Base-by-base conservation (phyloP, 768 basidiomycete genomes). In the Lactifluus pinguis region DNA sequence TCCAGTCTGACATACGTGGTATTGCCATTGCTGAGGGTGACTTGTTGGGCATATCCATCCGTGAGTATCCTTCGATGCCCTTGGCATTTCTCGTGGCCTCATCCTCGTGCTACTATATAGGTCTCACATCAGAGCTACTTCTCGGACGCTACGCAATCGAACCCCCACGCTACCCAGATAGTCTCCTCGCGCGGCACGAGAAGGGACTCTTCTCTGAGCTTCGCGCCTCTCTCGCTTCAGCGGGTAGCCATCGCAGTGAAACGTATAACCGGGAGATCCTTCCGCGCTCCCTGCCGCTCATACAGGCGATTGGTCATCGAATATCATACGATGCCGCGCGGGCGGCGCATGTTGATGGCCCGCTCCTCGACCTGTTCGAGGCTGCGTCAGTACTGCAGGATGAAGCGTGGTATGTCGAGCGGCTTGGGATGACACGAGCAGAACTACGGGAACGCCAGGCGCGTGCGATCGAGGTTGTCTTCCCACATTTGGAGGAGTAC, bases 261-360 rank as follows among this genome's bases (percentile, higher is more conserved):
- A 68, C 73, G 0, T 83, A 83, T 70, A 80, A 81, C 68, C 73
- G 76, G 6, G 74, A 81, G 53, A 69, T 85, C 59, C 76, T 85
- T 55, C 84, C 83, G 6, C 79, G 80, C 67, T 79, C 82, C 10
- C 77, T 81, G 55, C 59, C 62, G 11, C 75, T 80, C 6, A 69
- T 86, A 55, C 79, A 83, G 72, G 79, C 84, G n/a, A 80, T 86
- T 44, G 84, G 85, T 4, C 82, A 85, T 66, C 79, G 83, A 15
- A 72, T 83, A 45, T 81, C 84, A 2, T 84, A 84, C 67, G 79
- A 82, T 7, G 79, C 80, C n/a, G 83, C 77, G 17, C 58, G 77
- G 47, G 71, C 72, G 38, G 72, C 73, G 13, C 74, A 73, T 4
- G 67, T 84, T 34, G 78, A 79, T 2, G 71, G 73, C 64, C 74